A percentile compares a stretch with the other conserved stretches of the same genome.
Evolutionary conservation across 192 early-diverging fungal genomes (phyloP).

Genomic region (Chytriomyces confervae): DNA sequence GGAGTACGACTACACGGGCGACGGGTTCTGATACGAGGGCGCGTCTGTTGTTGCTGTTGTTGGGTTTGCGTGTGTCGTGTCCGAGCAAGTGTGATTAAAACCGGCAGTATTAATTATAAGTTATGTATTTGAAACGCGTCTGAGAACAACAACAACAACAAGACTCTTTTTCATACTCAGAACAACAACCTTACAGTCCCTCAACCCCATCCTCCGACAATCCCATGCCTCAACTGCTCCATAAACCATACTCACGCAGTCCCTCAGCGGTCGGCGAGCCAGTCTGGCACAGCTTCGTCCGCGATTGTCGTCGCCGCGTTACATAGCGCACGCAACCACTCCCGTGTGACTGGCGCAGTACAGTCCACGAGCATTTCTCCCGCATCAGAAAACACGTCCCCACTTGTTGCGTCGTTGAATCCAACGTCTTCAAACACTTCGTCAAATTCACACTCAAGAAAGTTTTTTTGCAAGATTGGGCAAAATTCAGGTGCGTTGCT

Average conservation of each 20-base stretch:
- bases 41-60: too few relatives aligned
- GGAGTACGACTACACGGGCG: slow-evolving; percentile 92
- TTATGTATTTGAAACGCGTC: too few relatives aligned
- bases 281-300: slow-evolving; percentile 29
- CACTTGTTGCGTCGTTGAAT: background rate
- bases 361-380: slow-evolving; percentile 5
- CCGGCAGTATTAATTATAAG: too few relatives aligned
- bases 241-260: background rate
- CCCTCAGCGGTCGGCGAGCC: background rate
- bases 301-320: background rate
- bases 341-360: background rate
- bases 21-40: slow-evolving; percentile 12
- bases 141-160: too few relatives aligned
- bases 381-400: background rate
- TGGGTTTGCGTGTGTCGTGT: too few relatives aligned
- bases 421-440: slow-evolving; percentile 25
- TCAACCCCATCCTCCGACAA: background rate
- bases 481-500: background rate
- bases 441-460: slow-evolving; percentile 4
- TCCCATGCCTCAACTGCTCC: background rate
- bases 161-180: too few relatives aligned
- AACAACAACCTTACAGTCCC: background rate
- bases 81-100: too few relatives aligned
- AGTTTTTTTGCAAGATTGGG: background rate
- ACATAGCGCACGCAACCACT: slow-evolving; percentile 23